These are phyloP conservation scores for Phytophthora pinifolia DNA, from an alignment of 352 stramenopile genomes.

Conservation along the genomic window DNA sequence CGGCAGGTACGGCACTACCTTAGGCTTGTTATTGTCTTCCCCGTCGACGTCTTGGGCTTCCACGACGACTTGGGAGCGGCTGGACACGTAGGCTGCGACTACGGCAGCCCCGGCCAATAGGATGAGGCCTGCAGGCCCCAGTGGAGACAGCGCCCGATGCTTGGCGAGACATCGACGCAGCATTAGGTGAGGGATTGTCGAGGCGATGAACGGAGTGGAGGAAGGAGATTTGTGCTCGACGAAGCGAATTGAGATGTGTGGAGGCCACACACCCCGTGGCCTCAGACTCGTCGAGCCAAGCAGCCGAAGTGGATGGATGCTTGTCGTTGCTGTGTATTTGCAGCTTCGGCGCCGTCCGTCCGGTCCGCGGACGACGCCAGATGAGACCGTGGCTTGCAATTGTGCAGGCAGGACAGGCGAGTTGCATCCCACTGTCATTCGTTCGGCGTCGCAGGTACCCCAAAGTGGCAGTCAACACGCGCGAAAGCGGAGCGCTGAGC, in stretches of 20 bases:
- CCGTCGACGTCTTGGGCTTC: constrained; percentile 3
- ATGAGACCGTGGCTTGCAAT: constrained; percentile 23
- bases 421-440: constrained; percentile 16
- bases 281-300: not conserved
- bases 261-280: not conserved
- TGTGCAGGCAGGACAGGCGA: constrained; percentile 16
- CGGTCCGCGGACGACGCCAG: constrained; percentile 8
- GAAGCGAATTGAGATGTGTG: constrained; percentile 19
- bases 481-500: not conserved
- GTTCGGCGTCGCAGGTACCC: constrained; percentile 7
- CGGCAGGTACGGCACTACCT: constrained; percentile 33
- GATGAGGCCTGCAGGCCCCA: constrained; percentile 24
- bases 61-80: constrained; percentile 8
- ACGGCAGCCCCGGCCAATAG: constrained; percentile 29
- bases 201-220: not conserved
- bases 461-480: constrained; percentile 8
- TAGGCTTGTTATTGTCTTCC: constrained; percentile 6
- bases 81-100: constrained; percentile 23
- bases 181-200: constrained; percentile 6
- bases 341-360: not conserved
- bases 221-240: constrained; percentile 7
- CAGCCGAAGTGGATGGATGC: not conserved
- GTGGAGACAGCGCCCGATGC: constrained; percentile 16
- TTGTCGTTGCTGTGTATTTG: constrained; percentile 9
- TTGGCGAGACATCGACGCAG: constrained; percentile 29